A percentile compares a stretch with the other conserved stretches of the same genome.
phyloP scores from a whole-genome alignment of 176 grass and related monocot species.

The Avena insularis region DNA sequence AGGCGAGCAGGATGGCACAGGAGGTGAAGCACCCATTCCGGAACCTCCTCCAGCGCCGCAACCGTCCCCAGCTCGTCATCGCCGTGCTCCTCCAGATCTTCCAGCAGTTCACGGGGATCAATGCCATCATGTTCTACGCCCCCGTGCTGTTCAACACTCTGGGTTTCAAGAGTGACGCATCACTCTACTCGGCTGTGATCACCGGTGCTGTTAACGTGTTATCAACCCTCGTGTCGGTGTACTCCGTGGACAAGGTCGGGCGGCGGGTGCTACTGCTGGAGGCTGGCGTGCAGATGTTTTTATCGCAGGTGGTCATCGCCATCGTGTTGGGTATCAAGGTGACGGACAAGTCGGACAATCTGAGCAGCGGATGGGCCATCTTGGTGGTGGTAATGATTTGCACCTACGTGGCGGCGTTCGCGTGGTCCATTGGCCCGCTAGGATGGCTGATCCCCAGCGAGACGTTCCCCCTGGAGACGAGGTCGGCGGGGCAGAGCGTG shows the following conservation, averaged over 20 bases:
- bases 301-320: conserved; percentile 75
- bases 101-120: conserved; percentile 96
- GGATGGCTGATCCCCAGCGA: conserved; percentile 98
- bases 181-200: conserved; percentile 93
- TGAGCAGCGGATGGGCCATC: conserved; percentile 63
- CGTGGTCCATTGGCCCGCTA: conserved; percentile 92
- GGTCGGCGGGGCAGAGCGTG: conserved; percentile 91
- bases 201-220: conserved; percentile 91
- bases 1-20: conserved; percentile 74
- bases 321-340: conserved; percentile 77
- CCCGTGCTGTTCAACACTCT: conserved; percentile 94
- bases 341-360: conserved; percentile 66
- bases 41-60: conserved; percentile 74
- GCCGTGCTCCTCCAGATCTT: conserved; percentile 92
- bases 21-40: conserved; percentile 97
- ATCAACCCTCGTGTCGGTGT: conserved; percentile 86
- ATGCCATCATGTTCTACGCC: conserved; percentile 99
- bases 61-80: conserved; percentile 79
- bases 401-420: conserved; percentile 89
- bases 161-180: conserved; percentile 80
- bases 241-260: conserved; percentile 78
- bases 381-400: conserved; percentile 81
- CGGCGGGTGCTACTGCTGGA: conserved; percentile 88
- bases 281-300: conserved; percentile 96
- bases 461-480: conserved; percentile 90